These are phyloP conservation scores for Curvularia verruculosa DNA, from an alignment of 2,329 filamentous ascomycete genomes.

Conservation along the genomic window DNA sequence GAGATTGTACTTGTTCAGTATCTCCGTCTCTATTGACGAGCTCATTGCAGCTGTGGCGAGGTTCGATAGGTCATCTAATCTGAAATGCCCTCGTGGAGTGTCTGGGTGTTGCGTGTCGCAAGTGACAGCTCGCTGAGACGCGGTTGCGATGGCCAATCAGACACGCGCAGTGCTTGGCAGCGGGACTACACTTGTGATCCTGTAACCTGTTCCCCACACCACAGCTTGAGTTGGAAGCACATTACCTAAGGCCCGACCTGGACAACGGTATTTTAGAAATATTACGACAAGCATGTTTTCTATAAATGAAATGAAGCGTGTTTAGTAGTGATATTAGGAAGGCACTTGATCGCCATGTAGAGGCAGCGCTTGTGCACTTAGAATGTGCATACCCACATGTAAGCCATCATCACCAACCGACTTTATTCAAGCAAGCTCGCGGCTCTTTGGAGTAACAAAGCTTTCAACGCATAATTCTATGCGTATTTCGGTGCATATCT, in stretches of 20 bases:
- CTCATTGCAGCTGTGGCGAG: conserved; percentile 33
- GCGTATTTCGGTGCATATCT: too few species aligned
- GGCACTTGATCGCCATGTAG: too few species aligned
- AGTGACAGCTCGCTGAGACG: conserved; percentile 26
- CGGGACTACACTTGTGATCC: not conserved
- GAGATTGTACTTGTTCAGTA: conserved; percentile 90
- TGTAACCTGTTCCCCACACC: not conserved
- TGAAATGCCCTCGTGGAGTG: conserved; percentile 5
- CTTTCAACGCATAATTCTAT: too few species aligned
- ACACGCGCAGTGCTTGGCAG: conserved; percentile 19
- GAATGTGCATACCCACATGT: too few species aligned
- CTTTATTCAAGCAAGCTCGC: too few species aligned
- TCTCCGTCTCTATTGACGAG: conserved; percentile 63
- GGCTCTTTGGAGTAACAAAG: too few species aligned
- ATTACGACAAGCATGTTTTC: too few species aligned
- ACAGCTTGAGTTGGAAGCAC: not conserved
- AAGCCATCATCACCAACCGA: too few species aligned
- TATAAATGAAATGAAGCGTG: too few species aligned
- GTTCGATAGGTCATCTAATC: not conserved
- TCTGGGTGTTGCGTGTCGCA: conserved; percentile 17
- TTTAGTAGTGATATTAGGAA: too few species aligned
- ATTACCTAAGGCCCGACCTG: not conserved
- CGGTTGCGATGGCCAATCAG: conserved; percentile 34
- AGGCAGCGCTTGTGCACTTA: too few species aligned
- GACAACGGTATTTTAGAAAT: too few species aligned